Evolutionary conservation across 306 rosid species (phyloP), one percentile per base, ranked within the genome.

Genomic region (Prunus dulcis): DNA sequence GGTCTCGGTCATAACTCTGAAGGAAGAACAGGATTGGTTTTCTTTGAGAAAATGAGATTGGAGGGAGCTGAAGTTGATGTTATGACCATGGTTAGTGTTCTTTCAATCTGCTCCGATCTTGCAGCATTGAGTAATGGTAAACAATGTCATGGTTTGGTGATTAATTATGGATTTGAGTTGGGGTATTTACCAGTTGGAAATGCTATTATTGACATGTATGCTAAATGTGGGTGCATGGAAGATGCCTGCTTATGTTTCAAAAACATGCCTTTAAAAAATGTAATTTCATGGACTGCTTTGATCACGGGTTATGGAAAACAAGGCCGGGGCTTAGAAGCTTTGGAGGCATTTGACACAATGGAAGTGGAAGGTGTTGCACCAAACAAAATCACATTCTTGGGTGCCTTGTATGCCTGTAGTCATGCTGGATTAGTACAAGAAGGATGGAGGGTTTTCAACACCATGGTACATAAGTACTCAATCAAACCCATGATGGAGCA

Each of bases 261-360:
- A 45, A 68, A 43, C 63, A 76, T 80, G 76, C 69, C 58, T 12
- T 7, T 15, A 2, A 66, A 55, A 65, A 79, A 83, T 76, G 82
- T 79, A 9, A 73, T 83, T 51, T 71, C 84, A 2, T 83, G 84
- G 87, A 83, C 84, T 50, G 62, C 81, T 65, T 46, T 83, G 78
- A 76, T 83, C 41, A 43, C 38, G 23, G 84, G 82, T 2, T 45
- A 58, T 14, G 79, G 82, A 38, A 83, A 72, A 66, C 67, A 72
- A 51, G 84, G 84, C 68, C 45, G 65, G 10, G 84, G 84, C 38
- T 1, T 61, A 27, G 72, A 83, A 66, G 84, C 84, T 72, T 56
- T 80, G 14, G 27, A 50, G 57, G 81, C 79, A 19, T 76, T 79
- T 73, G 63, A 50, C 17, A 75, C 71, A 43, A 76, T 80, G 84